Evolutionary conservation across 495 filamentous ascomycete species (phyloP), one percentile per base, ranked within the genome.

Genomic region (Pseudevernia furfuracea): DNA sequence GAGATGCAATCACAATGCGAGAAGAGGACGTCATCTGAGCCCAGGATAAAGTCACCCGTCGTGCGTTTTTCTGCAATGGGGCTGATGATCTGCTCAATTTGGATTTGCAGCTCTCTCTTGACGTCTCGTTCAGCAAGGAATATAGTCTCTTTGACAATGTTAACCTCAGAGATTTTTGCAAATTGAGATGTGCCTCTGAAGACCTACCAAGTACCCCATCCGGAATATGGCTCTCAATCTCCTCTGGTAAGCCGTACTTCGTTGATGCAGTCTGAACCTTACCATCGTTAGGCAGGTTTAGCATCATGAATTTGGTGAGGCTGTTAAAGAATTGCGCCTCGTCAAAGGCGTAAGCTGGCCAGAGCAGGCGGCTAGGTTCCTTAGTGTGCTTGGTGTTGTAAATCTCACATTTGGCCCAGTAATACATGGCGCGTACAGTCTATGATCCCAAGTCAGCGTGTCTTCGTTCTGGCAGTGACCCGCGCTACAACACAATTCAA

Each of bases 1-100:
- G 61, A 63, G 23, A 63, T 41, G 61, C 61, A 63, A 56, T 57
- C 61, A 36, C 61, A 57, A 38, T 57, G 14, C 19, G 52, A 57
- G 46, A 63, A 43, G 15, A 63, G 23, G 17, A 34, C 1, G 30
- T 63, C 61, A 28, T 46, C 38, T 17, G 61, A 63, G 37, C 52
- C 52, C 14, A 30, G 37, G 36, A 63, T 30, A 11, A 56, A 37
- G 6, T 57, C 61, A 12, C 46, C n/a, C 12, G 48, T 11, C 3
- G 19, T 56, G 61, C 38, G 38, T 41, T 63, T 63, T 32, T 30
- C 61, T 0, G 61, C 61, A 9, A 46, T 44, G 37, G 49, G 52
- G 19, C 23, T 36, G 48, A 57, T 25, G 37, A 57, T 25, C 4
- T 44, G 11, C 28, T 63, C 61, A 19, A 57, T 57, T 56, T 57